These are phyloP conservation scores for Trichoderma reesei DNA, from an alignment of 495 filamentous ascomycete genomes.

Conservation along the genomic window DNA sequence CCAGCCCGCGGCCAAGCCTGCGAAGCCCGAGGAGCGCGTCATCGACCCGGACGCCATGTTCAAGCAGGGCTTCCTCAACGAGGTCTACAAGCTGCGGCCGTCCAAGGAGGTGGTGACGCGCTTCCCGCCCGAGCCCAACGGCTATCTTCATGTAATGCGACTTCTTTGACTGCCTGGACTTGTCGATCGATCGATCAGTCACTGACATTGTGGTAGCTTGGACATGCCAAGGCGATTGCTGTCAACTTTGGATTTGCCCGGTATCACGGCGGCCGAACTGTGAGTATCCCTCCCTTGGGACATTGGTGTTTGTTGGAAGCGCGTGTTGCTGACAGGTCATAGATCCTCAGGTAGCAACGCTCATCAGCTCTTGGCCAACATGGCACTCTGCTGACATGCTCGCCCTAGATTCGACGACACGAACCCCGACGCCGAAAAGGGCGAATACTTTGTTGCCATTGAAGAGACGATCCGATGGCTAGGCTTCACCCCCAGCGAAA, in stretches of 20 bases:
- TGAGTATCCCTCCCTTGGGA: slow-evolving; percentile 23
- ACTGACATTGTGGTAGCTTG: slow-evolving; percentile 51
- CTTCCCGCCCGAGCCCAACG: slow-evolving; percentile 88
- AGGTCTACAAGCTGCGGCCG: slow-evolving; percentile 70
- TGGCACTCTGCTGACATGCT: slow-evolving; percentile 23
- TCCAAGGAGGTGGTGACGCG: slow-evolving; percentile 58
- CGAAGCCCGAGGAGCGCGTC: slow-evolving; percentile 35
- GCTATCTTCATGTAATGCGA: slow-evolving; percentile 58
- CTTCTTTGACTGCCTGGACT: slow-evolving; percentile 35
- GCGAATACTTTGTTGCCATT: slow-evolving; percentile 68
- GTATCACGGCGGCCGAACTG: slow-evolving; percentile 55
- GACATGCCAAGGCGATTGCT: slow-evolving; percentile 92
- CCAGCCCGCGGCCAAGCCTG: slow-evolving; percentile 18
- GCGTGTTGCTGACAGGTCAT: neutral
- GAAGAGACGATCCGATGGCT: slow-evolving; percentile 74
- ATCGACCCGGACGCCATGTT: slow-evolving; percentile 68
- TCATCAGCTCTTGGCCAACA: neutral
- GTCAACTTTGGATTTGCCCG: slow-evolving; percentile 95
- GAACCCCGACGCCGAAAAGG: slow-evolving; percentile 75
- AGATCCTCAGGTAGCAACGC: neutral
- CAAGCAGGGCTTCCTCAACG: slow-evolving; percentile 71
- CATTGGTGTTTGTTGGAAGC: neutral
- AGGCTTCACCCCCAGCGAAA: slow-evolving; percentile 64
- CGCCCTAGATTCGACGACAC: slow-evolving; percentile 69
- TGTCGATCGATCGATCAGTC: neutral